Percentiles rank a stretch among this genome's conserved stretches.
Evolutionary conservation across 2,329 filamentous ascomycete species (phyloP).

Genomic region (Pseudopithomyces maydicus): DNA sequence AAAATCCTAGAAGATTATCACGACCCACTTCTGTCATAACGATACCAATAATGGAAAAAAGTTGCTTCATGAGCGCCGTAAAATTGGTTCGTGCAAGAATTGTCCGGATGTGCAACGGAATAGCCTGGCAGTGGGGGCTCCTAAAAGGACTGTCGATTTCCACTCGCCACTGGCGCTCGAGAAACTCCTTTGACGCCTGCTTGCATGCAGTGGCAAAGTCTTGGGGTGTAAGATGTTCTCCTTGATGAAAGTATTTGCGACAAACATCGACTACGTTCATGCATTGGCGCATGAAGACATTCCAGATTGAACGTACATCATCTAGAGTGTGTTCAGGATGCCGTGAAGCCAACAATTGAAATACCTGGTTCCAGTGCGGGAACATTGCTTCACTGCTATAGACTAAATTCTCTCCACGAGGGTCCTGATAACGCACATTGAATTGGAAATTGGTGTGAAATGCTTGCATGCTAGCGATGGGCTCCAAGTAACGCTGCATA

Average conservation of each 20-base stretch:
- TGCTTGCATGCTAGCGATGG: neutral
- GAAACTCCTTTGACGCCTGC: no score
- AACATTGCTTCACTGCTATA: neutral
- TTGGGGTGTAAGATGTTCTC: neutral
- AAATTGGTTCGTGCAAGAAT: neutral
- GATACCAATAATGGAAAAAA: no score
- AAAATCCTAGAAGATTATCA: no score
- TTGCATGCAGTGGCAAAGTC: neutral
- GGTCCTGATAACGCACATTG: neutral
- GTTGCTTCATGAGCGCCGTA: no score
- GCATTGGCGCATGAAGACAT: neutral
- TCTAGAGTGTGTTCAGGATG: neutral
- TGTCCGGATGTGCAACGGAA: neutral
- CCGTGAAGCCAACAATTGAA: neutral
- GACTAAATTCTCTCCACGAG: neutral
- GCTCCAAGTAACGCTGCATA: neutral
- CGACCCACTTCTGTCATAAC: no score
- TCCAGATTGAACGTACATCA: neutral
- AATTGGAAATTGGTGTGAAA: neutral
- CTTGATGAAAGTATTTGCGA: neutral
- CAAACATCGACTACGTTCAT: neutral
- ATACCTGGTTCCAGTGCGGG: neutral
- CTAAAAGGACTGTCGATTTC: conserved; percentile 1
- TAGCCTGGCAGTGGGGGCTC: neutral
- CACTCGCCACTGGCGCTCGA: neutral